Percentiles rank a stretch among this genome's conserved stretches.
Conservation (phyloP, 192 early-diverging fungal species). For the Dispira simplex region DNA sequence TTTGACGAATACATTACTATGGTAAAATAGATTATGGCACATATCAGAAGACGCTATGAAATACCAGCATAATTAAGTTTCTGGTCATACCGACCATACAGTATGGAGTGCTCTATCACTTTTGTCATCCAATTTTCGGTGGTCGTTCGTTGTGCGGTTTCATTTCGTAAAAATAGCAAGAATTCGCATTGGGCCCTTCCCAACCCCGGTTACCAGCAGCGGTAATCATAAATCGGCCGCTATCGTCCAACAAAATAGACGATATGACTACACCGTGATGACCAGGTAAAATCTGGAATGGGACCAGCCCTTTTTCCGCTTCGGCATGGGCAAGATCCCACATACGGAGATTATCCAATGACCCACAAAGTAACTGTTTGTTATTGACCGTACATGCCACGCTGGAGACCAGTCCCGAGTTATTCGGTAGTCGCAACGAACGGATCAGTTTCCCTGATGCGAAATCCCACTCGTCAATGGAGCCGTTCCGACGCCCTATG, state of each 20-base stretch:
- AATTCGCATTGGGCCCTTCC: conserved; percentile 76
- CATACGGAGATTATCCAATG: conserved; percentile 81
- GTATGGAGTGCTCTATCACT: too few relatives aligned
- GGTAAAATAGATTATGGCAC: too few relatives aligned
- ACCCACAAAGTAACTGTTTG: conserved; percentile 73
- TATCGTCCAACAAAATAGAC: conserved; percentile 42
- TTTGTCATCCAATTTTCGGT: too few relatives aligned
- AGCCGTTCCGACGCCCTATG: conserved; percentile 76
- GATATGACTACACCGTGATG: conserved; percentile 84
- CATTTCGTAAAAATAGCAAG: conserved; percentile 77
- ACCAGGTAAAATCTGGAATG: conserved; percentile 87
- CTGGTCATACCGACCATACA: too few relatives aligned
- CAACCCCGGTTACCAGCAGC: conserved; percentile 92
- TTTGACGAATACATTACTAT: too few relatives aligned
- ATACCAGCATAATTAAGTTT: too few relatives aligned
- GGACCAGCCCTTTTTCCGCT: conserved; percentile 32
- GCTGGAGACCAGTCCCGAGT: conserved; percentile 76
- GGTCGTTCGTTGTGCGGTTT: conserved; percentile 17
- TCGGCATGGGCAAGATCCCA: conserved; percentile 59
- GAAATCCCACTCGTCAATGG: conserved; percentile 85
- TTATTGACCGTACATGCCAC: conserved; percentile 64
- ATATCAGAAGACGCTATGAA: too few relatives aligned
- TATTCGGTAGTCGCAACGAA: conserved; percentile 64
- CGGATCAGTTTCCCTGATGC: conserved; percentile 44
- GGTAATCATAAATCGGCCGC: conserved; percentile 71